phyloP scores from a whole-genome alignment of 2,329 filamentous ascomycete genomes.

The Pseudogymnoascus sp. region DNA sequence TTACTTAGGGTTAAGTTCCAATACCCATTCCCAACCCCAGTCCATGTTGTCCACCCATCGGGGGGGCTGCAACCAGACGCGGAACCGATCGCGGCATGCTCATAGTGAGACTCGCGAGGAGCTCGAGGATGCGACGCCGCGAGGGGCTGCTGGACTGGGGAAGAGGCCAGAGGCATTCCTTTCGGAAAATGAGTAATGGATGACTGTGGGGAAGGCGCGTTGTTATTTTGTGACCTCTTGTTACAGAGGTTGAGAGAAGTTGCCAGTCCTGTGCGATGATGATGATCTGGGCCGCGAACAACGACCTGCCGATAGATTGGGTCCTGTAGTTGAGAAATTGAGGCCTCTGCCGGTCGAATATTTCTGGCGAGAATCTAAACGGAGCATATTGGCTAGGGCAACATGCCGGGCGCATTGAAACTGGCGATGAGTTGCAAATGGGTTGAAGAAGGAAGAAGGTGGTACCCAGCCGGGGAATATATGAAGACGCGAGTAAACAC shows the following conservation, averaged over 20 bases:
- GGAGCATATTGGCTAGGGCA: neutral
- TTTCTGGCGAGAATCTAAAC: neutral
- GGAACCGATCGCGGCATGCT: conserved; percentile 39
- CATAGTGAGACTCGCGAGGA: conserved; percentile 46
- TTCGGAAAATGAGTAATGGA: conserved; percentile 64
- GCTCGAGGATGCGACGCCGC: conserved; percentile 48
- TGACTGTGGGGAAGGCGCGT: conserved; percentile 71
- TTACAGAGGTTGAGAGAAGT: conserved; percentile 38
- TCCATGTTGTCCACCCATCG: conserved; percentile 23
- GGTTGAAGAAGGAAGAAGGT: neutral
- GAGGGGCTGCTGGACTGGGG: conserved; percentile 26
- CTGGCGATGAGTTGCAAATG: neutral
- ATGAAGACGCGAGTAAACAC: neutral
- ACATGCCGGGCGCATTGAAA: neutral
- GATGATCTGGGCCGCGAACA: conserved; percentile 18
- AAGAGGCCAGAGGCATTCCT: conserved; percentile 49
- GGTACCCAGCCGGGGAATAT: neutral
- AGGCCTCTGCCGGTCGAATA: conserved; percentile 14
- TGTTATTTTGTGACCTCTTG: conserved; percentile 43
- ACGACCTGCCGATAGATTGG: conserved; percentile 17
- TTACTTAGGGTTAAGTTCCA: conserved; percentile 97
- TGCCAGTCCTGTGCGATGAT: conserved; percentile 20
- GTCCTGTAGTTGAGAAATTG: conserved; percentile 19
- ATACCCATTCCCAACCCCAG: conserved; percentile 45
- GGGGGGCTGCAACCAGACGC: conserved; percentile 31